Evolutionary conservation across 805 yeast genomes (phyloP).

Genomic region (Schwanniomyces polymorphus): DNA sequence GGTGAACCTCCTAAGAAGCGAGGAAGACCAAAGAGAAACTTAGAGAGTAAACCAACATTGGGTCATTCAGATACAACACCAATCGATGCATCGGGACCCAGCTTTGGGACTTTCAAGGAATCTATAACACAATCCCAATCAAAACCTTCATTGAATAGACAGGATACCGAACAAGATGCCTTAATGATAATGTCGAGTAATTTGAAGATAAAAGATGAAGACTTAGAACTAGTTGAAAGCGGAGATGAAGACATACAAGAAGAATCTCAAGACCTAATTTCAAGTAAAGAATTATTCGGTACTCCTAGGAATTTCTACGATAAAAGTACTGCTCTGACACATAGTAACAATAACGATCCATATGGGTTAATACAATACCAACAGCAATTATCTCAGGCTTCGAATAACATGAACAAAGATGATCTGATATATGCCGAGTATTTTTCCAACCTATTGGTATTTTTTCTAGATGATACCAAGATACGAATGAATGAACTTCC

Average conservation of each 20-base stretch:
- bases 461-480: conserved; percentile 49
- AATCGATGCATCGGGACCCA: conserved; percentile 25
- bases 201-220: conserved; percentile 35
- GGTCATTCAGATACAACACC: conserved; percentile 36
- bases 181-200: conserved; percentile 31
- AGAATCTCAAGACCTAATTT: conserved; percentile 30
- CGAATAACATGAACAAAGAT: conserved; percentile 11
- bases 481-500: conserved; percentile 22
- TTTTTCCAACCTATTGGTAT: conserved; percentile 47
- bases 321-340: conserved; percentile 20
- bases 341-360: conserved; percentile 25
- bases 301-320: conserved; percentile 40
- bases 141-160: conserved; percentile 22
- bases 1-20: conserved; percentile 35
- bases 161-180: conserved; percentile 43
- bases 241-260: conserved; percentile 12
- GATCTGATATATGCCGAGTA: conserved; percentile 35
- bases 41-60: conserved; percentile 23
- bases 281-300: conserved; percentile 42
- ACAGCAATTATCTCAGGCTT: conserved; percentile 16
- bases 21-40: conserved; percentile 36
- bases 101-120: conserved; percentile 29
- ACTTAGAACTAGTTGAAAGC: conserved; percentile 26
- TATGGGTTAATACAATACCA: conserved; percentile 42
- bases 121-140: conserved; percentile 6